Evolutionary conservation across 176 grass and related monocot species (phyloP), one percentile per base, ranked within the genome.

Genomic region (Eleusine indica): DNA sequence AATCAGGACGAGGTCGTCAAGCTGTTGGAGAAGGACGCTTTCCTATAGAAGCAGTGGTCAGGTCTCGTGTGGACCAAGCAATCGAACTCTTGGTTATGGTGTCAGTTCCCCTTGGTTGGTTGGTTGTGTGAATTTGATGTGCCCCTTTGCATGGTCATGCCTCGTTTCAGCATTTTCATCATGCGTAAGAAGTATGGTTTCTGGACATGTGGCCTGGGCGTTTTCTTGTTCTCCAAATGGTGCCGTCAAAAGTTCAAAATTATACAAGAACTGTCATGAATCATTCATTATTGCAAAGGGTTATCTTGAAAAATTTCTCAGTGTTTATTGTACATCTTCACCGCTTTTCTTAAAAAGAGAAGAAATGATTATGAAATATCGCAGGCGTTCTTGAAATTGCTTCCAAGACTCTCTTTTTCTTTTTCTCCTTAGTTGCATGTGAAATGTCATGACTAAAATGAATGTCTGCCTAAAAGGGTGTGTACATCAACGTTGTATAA

Each of bases 11-110:
- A 97, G 68, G 90, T 94, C 18, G 69, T 97, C 19, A 97, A 97
- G 92, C 80, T 97, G 73, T 88, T 97, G 25, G 94, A 94, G 80
- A 92, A 91, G 81, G 94, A 94, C n/a, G 92, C 81, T 11, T 97
- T 97, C 77, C 88, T 97, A 75, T 97, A 88, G 90, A 74, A 65
- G 17, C 13, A 6, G 63, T 2, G 29, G 30, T 66, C 37, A 43
- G 28, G 51, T 48, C n/a, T 65, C 4, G 46, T 17, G 75, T 18
- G 9, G 60, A 40, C 43, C 63, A 44, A 51, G 42, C n/a, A 22
- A 38, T 70, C 19, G 56, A 41, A 72, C 46, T 57, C 21, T 69
- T 70, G 69, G 49, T 43, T 86, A n/a, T n/a, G 57, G 21, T 25
- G 57, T 60, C 21, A 7, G 19, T 22, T 63, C 44, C 4, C 53